Conservation (phyloP, 805 yeast species). For the Starmerella bombi region DNA sequence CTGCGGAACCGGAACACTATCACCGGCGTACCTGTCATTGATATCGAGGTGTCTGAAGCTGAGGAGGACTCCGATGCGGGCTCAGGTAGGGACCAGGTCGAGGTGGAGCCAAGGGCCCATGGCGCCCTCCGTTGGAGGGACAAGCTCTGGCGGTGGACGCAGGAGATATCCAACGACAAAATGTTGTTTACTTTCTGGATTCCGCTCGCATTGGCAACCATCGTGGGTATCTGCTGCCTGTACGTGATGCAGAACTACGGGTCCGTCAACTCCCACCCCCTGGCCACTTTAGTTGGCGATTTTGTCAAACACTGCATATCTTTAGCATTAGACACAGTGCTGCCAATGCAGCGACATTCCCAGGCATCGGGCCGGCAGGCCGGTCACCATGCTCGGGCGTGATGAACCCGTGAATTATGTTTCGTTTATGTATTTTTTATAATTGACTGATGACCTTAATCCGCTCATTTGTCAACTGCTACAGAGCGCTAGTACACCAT, state of each 20-base stretch:
- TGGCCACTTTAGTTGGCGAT: slow-evolving; percentile 8
- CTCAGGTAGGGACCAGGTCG: slow-evolving; percentile 2
- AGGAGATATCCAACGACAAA: slow-evolving; percentile 51
- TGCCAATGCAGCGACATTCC: slow-evolving; percentile 11
- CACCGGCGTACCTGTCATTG: slow-evolving; percentile 5
- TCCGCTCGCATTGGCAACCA: slow-evolving; percentile 44
- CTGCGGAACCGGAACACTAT: not conserved
- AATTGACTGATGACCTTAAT: too few species aligned
- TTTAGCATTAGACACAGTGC: slow-evolving; percentile 4
- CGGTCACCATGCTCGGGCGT: not conserved
- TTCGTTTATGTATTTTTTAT: not conserved
- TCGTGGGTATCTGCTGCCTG: slow-evolving; percentile 9
- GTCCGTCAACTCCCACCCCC: slow-evolving; percentile 1
- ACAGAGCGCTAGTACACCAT: too few species aligned
- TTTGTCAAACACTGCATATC: slow-evolving; percentile 3
- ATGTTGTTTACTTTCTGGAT: slow-evolving; percentile 86
- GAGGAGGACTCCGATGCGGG: not conserved
- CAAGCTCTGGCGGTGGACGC: too few species aligned
- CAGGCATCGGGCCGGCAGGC: not conserved
- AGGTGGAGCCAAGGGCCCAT: slow-evolving; percentile 4
- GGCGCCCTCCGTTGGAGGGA: too few species aligned
- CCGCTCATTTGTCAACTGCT: too few species aligned
- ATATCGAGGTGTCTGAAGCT: slow-evolving; percentile 6
- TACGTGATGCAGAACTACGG: slow-evolving; percentile 13
- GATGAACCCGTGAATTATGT: too few species aligned